Evolutionary conservation across 176 grass and related monocot species (phyloP), one percentile per base, ranked within the genome.

Genomic region (Calamus simplicifolius): DNA sequence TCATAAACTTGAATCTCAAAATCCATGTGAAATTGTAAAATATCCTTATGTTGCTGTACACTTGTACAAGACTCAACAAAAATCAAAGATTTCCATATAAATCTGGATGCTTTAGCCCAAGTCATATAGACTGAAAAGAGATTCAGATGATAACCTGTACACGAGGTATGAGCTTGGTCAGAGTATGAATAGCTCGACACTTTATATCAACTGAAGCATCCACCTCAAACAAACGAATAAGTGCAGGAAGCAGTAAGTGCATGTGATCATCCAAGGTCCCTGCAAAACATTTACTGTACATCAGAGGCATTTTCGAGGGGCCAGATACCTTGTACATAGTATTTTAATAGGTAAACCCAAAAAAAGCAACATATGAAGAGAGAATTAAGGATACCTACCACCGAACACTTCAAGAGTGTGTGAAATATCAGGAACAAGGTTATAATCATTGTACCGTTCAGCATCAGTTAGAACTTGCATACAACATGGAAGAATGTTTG

Each of bases 181-280:
- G 54, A 72, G 87, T 97, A 30, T 78, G 67, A 67, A 97, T 91
- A 16, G 93, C 84, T 77, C 69, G 62, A 15, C 54, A 65, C 56
- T 87, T 82, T 29, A 88, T 85, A 72, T 85, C 93, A 83, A 82
- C 68, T n/a, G 83, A 76, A 56, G 79, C 69, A 65, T 97, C 93
- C 57, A 97, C 87, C 83, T 90, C 91, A 71, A 97, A 97, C 69
- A 97, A 91, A 21, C 93, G 87, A 79, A 97, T 82, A 62, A 97
- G 87, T 53, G 89, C 83, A 52, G 93, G 93, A 78, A 89, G 79
- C 69, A 97, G 82, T 75, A 97, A 85, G 59, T 97, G 93, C 93
- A 97, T 88, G 73, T 91, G 93, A 56, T 91, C 93, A 78, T 97
- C 93, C 72, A 97, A 79, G 61, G 89, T 97, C 68, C 93, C 93